Conservation (phyloP, 208 protist species). For the Trypanosoma rangeli region DNA sequence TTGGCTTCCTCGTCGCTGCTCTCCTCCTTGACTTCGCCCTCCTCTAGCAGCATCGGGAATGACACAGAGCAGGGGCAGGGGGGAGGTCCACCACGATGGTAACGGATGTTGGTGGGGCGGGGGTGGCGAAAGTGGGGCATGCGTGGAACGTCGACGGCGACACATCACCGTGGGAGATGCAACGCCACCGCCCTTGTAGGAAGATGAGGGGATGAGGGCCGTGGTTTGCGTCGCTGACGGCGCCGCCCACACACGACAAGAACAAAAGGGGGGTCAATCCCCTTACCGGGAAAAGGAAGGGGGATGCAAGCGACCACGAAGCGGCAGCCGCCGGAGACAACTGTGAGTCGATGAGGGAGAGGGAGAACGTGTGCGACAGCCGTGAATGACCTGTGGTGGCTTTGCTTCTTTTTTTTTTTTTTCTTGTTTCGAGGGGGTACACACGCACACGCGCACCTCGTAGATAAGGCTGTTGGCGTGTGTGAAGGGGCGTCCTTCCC, state of each 20-base stretch:
- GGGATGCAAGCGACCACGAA: neutral
- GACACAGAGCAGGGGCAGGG: neutral
- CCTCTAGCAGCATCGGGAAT: neutral
- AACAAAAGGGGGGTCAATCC: neutral
- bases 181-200: too few species aligned
- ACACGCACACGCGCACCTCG: neutral
- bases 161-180: too few species aligned
- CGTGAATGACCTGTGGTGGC: neutral
- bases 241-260: too few species aligned
- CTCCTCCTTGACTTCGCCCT: constrained; percentile 5
- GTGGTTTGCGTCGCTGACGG: too few species aligned
- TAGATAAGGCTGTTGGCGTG: neutral
- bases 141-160: too few species aligned
- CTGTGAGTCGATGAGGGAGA: neutral
- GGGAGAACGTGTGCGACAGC: neutral
- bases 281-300: neutral
- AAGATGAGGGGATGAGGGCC: too few species aligned
- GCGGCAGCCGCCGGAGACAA: neutral
- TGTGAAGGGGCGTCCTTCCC: neutral
- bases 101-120: too few species aligned
- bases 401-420: neutral
- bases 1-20: neutral
- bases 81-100: neutral
- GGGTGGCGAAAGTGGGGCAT: too few species aligned
- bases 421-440: neutral